phyloP scores from a whole-genome alignment of 768 basidiomycete genomes.

The Fistulinella prunicolor region DNA sequence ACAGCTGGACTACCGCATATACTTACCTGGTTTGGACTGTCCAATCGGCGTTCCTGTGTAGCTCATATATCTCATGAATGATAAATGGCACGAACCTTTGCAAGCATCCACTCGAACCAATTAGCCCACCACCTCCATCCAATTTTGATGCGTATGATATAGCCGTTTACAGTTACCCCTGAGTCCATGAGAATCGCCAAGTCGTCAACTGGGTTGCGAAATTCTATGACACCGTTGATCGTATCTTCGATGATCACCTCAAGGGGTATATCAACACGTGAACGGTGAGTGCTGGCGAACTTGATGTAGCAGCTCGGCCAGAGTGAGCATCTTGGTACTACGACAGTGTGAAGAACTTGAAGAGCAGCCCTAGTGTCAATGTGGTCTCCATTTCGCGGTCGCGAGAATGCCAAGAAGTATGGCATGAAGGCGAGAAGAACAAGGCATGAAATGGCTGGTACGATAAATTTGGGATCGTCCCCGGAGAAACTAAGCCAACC shows the following conservation, averaged over 20 bases:
- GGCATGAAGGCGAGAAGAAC: slow-evolving; percentile 10
- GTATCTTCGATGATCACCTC: slow-evolving; percentile 37
- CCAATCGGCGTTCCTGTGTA: background rate
- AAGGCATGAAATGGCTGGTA: slow-evolving; percentile 1
- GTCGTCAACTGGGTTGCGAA: slow-evolving; percentile 39
- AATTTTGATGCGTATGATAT: slow-evolving; percentile 34
- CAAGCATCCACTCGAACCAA: slow-evolving; percentile 29
- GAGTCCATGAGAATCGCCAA: slow-evolving; percentile 37
- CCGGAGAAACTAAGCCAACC: background rate
- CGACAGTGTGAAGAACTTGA: slow-evolving; percentile 39
- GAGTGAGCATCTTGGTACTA: slow-evolving; percentile 44
- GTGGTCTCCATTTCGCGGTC: slow-evolving; percentile 9
- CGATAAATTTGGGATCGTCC: background rate
- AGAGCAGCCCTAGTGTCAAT: slow-evolving; percentile 21
- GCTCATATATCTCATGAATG: background rate
- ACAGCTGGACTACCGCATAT: slow-evolving; percentile 6
- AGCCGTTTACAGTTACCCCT: slow-evolving; percentile 36
- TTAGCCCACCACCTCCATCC: slow-evolving; percentile 34
- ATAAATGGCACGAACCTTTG: slow-evolving; percentile 19
- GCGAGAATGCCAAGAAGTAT: slow-evolving; percentile 8
- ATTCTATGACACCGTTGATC: slow-evolving; percentile 40
- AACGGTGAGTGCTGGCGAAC: slow-evolving; percentile 26
- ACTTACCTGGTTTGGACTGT: slow-evolving; percentile 24
- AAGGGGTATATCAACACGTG: slow-evolving; percentile 33
- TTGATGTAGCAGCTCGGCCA: slow-evolving; percentile 41